phyloP scores from a whole-genome alignment of 371 early-diverging fungal genomes.

The Cokeromyces recurvatus region DNA sequence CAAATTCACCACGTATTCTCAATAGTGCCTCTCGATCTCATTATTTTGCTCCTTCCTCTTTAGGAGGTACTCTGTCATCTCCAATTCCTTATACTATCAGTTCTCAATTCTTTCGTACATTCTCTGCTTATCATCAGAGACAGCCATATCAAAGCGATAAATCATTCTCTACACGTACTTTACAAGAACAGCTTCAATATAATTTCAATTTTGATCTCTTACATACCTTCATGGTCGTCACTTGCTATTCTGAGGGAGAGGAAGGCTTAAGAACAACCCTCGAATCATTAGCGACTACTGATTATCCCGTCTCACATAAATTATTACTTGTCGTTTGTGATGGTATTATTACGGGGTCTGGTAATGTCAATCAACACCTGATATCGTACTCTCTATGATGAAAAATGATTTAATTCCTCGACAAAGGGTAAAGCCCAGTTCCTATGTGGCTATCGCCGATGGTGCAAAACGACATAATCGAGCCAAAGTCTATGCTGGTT shows the following conservation, averaged over 20 bases:
- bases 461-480: constrained; percentile 86
- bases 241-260: constrained; percentile 85
- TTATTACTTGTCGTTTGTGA: constrained; percentile 82
- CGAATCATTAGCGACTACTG: constrained; percentile 82
- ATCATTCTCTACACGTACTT: background rate
- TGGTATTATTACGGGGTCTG: constrained; percentile 71
- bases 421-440: constrained; percentile 51
- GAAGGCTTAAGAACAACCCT: constrained; percentile 82
- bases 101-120: constrained; percentile 8
- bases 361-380: constrained; percentile 67
- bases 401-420: constrained; percentile 57
- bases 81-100: too few relatives aligned
- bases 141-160: background rate
- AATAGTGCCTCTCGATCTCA: background rate
- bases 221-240: constrained; percentile 57
- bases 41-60: background rate
- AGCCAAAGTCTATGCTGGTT: constrained; percentile 85
- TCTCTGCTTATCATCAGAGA: too few relatives aligned
- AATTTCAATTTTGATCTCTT: constrained; percentile 46
- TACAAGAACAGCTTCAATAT: constrained; percentile 27
- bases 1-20: constrained; percentile 12
- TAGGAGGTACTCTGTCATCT: background rate
- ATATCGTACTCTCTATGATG: constrained; percentile 72
- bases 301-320: constrained; percentile 79
- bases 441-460: constrained; percentile 86